Evolutionary conservation across 2,329 filamentous ascomycete species (phyloP).

Genomic region (Orbilia quercus): DNA sequence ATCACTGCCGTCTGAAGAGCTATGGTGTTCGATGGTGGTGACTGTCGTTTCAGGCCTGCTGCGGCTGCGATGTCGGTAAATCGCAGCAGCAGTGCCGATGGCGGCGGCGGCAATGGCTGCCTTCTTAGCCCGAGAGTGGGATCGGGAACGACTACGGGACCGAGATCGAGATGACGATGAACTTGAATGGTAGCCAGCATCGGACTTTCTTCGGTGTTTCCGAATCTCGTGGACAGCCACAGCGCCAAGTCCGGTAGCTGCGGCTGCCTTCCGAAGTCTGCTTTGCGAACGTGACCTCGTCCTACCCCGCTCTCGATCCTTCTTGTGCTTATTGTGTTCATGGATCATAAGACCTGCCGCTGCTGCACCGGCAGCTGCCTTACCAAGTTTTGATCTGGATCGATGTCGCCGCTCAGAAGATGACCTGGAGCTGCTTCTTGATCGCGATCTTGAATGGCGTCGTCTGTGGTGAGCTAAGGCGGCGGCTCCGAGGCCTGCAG

Average conservation of each 20-base stretch:
- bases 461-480: slow-evolving; percentile 36
- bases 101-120: slow-evolving; percentile 53
- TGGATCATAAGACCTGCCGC: slow-evolving; percentile 52
- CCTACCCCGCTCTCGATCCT: slow-evolving; percentile 51
- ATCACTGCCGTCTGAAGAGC: slow-evolving; percentile 53
- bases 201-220: slow-evolving; percentile 46
- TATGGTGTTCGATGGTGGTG: slow-evolving; percentile 42
- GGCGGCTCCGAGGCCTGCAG: slow-evolving; percentile 47
- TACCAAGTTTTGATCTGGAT: slow-evolving; percentile 48
- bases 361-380: slow-evolving; percentile 47
- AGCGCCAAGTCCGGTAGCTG: slow-evolving; percentile 54
- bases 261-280: slow-evolving; percentile 51
- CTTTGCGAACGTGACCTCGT: slow-evolving; percentile 54
- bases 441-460: slow-evolving; percentile 39
- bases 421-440: slow-evolving; percentile 47
- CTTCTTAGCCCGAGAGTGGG: slow-evolving; percentile 48
- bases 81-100: slow-evolving; percentile 50
- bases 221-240: slow-evolving; percentile 54
- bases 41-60: slow-evolving; percentile 36
- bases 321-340: slow-evolving; percentile 55
- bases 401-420: slow-evolving; percentile 45
- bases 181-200: slow-evolving; percentile 35
- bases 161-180: slow-evolving; percentile 48
- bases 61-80: slow-evolving; percentile 36
- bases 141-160: slow-evolving; percentile 36